Base-by-base conservation (phyloP, 352 stramenopile species). In the Pythium sukuiense region DNA sequence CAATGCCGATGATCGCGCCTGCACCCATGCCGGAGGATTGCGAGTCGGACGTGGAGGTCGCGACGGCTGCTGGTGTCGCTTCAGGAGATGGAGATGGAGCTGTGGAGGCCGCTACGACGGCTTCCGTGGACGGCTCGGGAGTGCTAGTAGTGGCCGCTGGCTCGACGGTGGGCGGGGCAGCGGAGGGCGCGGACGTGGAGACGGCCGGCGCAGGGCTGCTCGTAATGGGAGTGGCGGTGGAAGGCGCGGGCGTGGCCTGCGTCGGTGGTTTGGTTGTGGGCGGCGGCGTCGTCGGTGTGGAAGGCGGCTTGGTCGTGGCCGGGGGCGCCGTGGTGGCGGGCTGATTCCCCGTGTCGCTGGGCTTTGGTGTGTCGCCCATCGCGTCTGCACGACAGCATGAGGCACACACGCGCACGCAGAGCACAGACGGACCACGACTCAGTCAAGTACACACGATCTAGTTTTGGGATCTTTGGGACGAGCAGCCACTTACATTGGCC, bases 281-380 rank as follows among this genome's bases (percentile, higher is more conserved):
- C 20, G 53, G 18, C 20, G 54, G 59, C 24, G 57, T 58, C 43
- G 50, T 49, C 53, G 20, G n/a, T 11, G 33, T 32, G 8, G 64
- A 53, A 1, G 64, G 57, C 6, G 64, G 48, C 26, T 54, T 27
- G 1, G 52, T 30, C 16, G 59, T 68, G 24, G 56, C 37, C 46
- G 53, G 1, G 33, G 37, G 55, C 18, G 69, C 24, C 14, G 64
- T 59, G 3, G 68, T 71, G 27, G 69, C 63, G 18, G 65, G 69
- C 18, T 70, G 55, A 59, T 79, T 76, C 69, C 74, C 74, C 7
- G 69, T 75, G 62, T 74, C 70, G 55, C 63, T 76, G 32, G 72
- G 72, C 49, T 55, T 61, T 4, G 64, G 37, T 2, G 61, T 61
- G 26, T 48, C 39, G 39, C 39, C 39, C 39, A 48, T 48, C 39